Base-by-base conservation (phyloP, 805 yeast species). In the Alloascoidea africana region DNA sequence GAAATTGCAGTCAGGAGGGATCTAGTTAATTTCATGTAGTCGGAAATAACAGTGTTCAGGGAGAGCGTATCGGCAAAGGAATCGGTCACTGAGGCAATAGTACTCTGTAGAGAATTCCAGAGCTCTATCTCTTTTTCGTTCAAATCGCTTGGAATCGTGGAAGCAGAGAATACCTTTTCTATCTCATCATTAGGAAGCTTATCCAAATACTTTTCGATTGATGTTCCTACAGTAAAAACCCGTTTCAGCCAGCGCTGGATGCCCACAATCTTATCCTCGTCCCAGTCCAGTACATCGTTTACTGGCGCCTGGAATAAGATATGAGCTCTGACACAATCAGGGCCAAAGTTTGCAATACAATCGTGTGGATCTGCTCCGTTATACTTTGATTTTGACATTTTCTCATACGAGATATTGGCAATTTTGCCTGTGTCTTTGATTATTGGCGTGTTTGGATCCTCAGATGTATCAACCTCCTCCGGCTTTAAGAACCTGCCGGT, bases 341-440 rank as follows among this genome's bases (percentile, higher is more conserved):
- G 85, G 2, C 98, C 97, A 54, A 84, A 83, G 27, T 60, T 63
- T 6, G 50, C 51, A 17, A 91, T 86, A 46, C 89, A 82, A 41
- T 68, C 70, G 1, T 64, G 70, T 1, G 97, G 97, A 51, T 89
- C 94, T 2, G 83, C 94, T 13, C 98, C 98, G 50, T 91, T 91
- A 51, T 75, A 77, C 51, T 91, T 91, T 1, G 96, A 87, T 56
- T 91, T 91, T 2, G 96, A 87, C 98, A 91, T 91, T 52, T 91
- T 91, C 51, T 91, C 97, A 51, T 55, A 85, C 0, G 83, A 60
- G 1, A 82, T 53, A 0, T 42, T 39, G 0, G 94, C 84, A 0
- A 49, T 42, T 27, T 53, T 49, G 1, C 78, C 80, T 0, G 78
- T 63, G 0, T 54, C 64, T 19, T 50, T 64, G 5, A 81, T 63